Evolutionary conservation across 1,139 yeast species (phyloP), one percentile per base, ranked within the genome.

Genomic region (Geotrichum aggregatum): DNA sequence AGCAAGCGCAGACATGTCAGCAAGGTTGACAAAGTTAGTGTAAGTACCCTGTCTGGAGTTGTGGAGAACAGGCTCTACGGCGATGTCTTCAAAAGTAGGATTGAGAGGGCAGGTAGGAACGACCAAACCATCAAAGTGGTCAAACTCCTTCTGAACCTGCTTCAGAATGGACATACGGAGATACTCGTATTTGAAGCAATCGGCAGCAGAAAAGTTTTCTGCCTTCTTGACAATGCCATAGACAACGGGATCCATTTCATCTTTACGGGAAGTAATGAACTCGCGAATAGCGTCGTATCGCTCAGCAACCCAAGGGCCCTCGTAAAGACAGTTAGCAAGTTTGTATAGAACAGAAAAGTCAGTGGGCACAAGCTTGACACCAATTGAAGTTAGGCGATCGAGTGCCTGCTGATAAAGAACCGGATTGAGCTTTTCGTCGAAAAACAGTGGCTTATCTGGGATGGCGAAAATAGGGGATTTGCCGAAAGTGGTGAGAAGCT

Each of bases 251-350:
- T 92, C 96, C 63, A 91, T 74, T 40, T 77, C 74, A 44, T 72
- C 77, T 33, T 92, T 87, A 61, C 82, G 78, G 18, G 87, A 73
- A n/a, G 75, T 77, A 54, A 87, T 75, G 64, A 89, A 87, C 39
- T 84, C 87, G 61, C 80, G 79, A 39, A 82, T 79, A 18, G 96
- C 96, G 57, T 88, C 80, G 71, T 82, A 89, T 61, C 98, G 80
- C 72, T 92, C 98, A 26, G 95, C 87, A 10, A 92, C 98, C 98
- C 98, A 92, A n/a, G 98, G 87, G 53, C 98, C 98, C 63, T 91
- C 97, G 68, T 92, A 92, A 43, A 92, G 77, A 65, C 92, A 84
- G 60, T 79, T 79, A n/a, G 98, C 98, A 56, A 92, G 76, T 45
- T 84, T 86, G 57, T 86, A 73, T 47, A 92, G 75, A 10, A 89